These are phyloP conservation scores for Pythium folliculosum DNA, from an alignment of 352 stramenopile genomes.

Conservation along the genomic window DNA sequence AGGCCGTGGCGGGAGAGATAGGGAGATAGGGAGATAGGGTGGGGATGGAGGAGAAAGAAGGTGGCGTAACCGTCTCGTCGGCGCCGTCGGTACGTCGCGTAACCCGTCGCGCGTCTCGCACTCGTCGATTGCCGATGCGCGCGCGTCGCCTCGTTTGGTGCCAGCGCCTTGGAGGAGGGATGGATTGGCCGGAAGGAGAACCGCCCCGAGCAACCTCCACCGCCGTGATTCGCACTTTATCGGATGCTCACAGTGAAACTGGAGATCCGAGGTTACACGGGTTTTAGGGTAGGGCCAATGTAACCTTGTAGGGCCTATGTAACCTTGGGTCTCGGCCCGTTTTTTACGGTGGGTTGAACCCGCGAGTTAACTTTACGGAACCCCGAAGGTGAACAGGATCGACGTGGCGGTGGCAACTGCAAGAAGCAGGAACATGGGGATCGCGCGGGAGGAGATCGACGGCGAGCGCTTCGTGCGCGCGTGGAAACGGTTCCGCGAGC, in stretches of 20 bases:
- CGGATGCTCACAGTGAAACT: slow-evolving; percentile 2
- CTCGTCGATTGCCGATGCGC: slow-evolving; percentile 1
- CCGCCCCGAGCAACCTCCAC: slow-evolving; percentile 23
- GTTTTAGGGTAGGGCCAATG: background rate
- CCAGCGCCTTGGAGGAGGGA: slow-evolving; percentile 9
- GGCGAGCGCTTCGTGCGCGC: slow-evolving; percentile 64
- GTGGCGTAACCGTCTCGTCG: background rate
- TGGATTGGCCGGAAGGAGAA: slow-evolving; percentile 20
- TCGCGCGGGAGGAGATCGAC: slow-evolving; percentile 30
- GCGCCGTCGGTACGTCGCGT: background rate
- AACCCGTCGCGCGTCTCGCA: no score
- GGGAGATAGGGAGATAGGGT: background rate
- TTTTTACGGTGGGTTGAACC: slow-evolving; percentile 1
- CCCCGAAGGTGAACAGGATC: background rate
- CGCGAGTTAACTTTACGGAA: slow-evolving; percentile 1
- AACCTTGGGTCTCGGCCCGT: background rate
- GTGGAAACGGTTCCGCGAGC: slow-evolving; percentile 49
- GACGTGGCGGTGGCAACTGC: background rate
- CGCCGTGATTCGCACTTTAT: slow-evolving; percentile 13
- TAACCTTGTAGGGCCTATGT: background rate
- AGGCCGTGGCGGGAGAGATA: background rate
- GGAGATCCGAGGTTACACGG: slow-evolving; percentile 12
- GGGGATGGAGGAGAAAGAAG: background rate
- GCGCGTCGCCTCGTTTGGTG: slow-evolving; percentile 6
- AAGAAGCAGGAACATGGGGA: slow-evolving; percentile 7